A percentile compares a stretch with the other conserved stretches of the same genome.
phyloP scores from a whole-genome alignment of 176 grass and related monocot genomes.

The Aegilops longissima region DNA sequence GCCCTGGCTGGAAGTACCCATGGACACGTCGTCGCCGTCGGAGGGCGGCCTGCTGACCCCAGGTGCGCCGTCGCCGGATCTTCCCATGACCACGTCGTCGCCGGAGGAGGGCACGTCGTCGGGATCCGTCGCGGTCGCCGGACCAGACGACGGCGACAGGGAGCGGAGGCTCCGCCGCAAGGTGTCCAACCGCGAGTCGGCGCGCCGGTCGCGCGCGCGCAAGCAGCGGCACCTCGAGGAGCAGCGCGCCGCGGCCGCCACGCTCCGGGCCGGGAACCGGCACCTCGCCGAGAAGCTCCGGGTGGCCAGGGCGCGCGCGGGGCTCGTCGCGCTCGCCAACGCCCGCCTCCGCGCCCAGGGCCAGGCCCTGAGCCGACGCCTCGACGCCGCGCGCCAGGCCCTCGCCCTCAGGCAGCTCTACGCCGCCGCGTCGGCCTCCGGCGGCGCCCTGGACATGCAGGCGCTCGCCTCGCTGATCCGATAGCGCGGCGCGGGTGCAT shows the following conservation, averaged over 20 bases:
- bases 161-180: conserved; percentile 54
- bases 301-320: conserved; percentile 2
- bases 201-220: conserved; percentile 68
- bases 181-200: conserved; percentile 89
- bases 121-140: background rate
- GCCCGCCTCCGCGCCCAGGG: conserved; percentile 44
- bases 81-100: background rate
- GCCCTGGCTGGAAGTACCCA: background rate
- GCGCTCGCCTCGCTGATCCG: conserved; percentile 57
- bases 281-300: conserved; percentile 35
- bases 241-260: conserved; percentile 22
- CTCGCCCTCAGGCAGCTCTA: conserved; percentile 48
- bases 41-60: background rate
- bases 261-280: conserved; percentile 44
- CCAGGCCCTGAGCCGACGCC: conserved; percentile 30
- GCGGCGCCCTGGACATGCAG: conserved; percentile 32
- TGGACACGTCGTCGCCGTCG: background rate
- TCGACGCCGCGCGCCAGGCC: conserved; percentile 38
- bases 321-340: conserved; percentile 37
- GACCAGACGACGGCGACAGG: background rate
- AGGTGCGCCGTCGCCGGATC: background rate
- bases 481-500: background rate
- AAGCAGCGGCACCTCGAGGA: conserved; percentile 75
- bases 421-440: background rate
- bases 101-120: conserved; percentile 10